phyloP scores from a whole-genome alignment of 2,329 filamentous ascomycete species.

The Pezizomycotina sp. region DNA sequence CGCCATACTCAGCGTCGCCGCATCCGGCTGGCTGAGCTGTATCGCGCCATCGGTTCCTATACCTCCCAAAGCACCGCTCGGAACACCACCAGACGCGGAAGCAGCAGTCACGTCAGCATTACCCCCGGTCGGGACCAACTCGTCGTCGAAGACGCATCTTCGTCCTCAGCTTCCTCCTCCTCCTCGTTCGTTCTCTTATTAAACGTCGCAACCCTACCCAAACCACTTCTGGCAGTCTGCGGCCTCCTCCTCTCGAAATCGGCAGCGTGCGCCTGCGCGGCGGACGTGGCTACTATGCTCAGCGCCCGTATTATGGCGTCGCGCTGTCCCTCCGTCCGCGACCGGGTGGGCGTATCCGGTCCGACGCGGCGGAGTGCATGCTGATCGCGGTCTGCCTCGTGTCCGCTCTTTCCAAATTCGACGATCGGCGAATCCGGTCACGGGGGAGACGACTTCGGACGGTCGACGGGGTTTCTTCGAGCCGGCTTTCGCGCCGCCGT shows the following conservation, averaged over 20 bases:
- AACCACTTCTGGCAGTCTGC: conserved; percentile 28
- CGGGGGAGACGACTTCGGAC: conserved; percentile 9
- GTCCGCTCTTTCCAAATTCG: conserved; percentile 1
- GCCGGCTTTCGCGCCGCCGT: conserved; percentile 14
- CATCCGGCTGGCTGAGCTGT: too few relatives aligned
- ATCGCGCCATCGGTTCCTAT: too few relatives aligned
- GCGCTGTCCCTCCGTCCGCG: conserved; percentile 3
- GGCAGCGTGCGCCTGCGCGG: conserved; percentile 71
- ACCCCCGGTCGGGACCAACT: conserved; percentile 13
- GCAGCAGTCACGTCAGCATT: conserved; percentile 1
- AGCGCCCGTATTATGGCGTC: conserved; percentile 14
- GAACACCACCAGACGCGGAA: not conserved
- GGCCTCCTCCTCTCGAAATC: conserved; percentile 73
- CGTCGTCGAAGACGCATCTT: conserved; percentile 23
- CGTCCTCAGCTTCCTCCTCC: conserved; percentile 25
- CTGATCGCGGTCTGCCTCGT: not conserved
- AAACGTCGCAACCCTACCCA: conserved; percentile 15
- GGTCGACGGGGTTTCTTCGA: conserved; percentile 22
- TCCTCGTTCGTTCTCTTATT: conserved; percentile 24
- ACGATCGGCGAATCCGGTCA: conserved; percentile 6
- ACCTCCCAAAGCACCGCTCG: not conserved
- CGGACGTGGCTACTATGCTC: conserved; percentile 26
- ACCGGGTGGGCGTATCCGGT: conserved; percentile 20
- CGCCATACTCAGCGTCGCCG: too few relatives aligned
- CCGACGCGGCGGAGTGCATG: conserved; percentile 10